Evolutionary conservation across 345 rosid species (phyloP), one percentile per base, ranked within the genome.

Genomic region (Microthlaspi erraticum): DNA sequence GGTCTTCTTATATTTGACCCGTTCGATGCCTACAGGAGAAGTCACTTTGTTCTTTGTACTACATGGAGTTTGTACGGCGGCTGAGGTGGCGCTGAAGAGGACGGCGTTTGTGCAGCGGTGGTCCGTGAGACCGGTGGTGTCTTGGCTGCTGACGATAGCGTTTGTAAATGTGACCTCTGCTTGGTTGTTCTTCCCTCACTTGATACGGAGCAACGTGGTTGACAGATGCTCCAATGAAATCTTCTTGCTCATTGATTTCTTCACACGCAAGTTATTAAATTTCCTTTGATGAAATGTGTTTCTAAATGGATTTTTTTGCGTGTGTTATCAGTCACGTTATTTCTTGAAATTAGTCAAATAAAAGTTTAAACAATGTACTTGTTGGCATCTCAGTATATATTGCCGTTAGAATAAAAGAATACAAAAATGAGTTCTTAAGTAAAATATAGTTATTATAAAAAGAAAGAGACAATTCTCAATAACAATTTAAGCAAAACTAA

Each of bases 81-180:
- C 5, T 17, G 57, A 52, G 29, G 57, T 52, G 57, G 18, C 57
- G 57, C 36, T 52, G 36, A 52, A 52, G 29, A 26, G 57, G 57
- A 52, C 57, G 14, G 36, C 36, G 36, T 52, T 52, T 52, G 33
- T 36, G n/a, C 36, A n/a, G 17, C 29, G 57, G 57, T 52, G 36
- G 57, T 34, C 29, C 17, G 57, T 52, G 57, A 23, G 34, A 26
- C 57, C 8, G 57, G 29, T 29, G 57, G 29, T 52, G n/a, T 52
- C 57, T 6, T 36, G 36, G 36, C 10, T 52, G 9, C 57, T 52
- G 12, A 52, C 57, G 1, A 36, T 52, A 17, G 36, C 16, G 5
- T 51, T 51, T 51, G 34, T 51, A 7, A 8, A 10, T 51, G 56
- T 26, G 34, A 51, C 56, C 16, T 23, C 16, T 51, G 26, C 9